Base-by-base conservation (phyloP, 2,329 filamentous ascomycete species). In the Botrytis hyacinthi region DNA sequence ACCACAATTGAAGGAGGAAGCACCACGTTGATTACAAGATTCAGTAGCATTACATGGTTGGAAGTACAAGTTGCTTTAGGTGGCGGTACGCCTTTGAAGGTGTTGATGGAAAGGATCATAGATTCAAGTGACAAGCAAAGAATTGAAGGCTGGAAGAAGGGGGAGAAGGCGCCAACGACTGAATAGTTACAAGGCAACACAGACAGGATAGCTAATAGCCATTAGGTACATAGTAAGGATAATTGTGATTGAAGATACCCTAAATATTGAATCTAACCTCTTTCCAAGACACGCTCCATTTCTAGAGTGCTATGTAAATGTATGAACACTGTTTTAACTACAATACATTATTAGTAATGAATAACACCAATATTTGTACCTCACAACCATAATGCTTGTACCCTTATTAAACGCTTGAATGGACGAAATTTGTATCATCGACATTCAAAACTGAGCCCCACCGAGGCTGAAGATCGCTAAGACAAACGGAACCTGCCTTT, bases 1-100 rank as follows among this genome's bases (percentile, higher is more conserved):
- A 90, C 89, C 0, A 87, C 86, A 63, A 88, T 95, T 46, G 87
- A 90, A 44, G 90, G 88, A 1, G 94, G 93, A 1, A 93, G 92
- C 81, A 93, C 91, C 7, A 95, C 92, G n/a, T 84, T 97, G 63
- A 87, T 94, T 54, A 97, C 94, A 1, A 86, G 94, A 73, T 90
- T 91, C 61, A 93, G 92, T 26, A 84, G 92, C 32, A 81, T 95
- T 71, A 91, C 88, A 76, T 97, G 94, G 94, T 85, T 95, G 14
- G 87, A 91, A 74, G 87, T 88, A 74, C 88, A 89, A 78, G 81
- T 87, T 51, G 86, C 85, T 6, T 82, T 84, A 4, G 85, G 83
- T 69, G 81, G 82, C 62, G 85, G 81, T 0, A 83, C 84, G 29
- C 81, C 89, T 37, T 83, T 89, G 70, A 85, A 83, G 74, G 86